These are phyloP conservation scores for Candida neerlandica DNA, from an alignment of 1,139 yeast species.

Conservation along the genomic window DNA sequence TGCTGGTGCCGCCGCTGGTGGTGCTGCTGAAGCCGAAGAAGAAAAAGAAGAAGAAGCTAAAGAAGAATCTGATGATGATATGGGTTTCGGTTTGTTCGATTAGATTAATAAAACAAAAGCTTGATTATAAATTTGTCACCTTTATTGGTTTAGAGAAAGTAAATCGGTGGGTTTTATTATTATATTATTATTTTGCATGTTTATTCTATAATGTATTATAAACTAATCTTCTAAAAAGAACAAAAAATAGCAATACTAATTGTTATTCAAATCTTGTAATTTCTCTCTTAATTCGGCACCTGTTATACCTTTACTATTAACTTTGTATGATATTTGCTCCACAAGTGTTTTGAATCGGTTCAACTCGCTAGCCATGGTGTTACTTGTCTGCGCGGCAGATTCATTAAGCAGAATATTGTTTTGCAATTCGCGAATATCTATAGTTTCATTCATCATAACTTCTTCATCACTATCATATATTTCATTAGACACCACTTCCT, in stretches of 20 bases:
- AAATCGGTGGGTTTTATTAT: background rate
- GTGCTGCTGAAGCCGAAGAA: slow-evolving; percentile 40
- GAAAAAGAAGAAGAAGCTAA: slow-evolving; percentile 32
- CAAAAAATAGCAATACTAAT: background rate
- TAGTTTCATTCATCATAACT: background rate
- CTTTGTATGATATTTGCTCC: slow-evolving; percentile 27
- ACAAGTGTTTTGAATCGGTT: slow-evolving; percentile 35
- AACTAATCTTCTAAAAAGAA: slow-evolving; percentile 5
- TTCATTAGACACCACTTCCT: background rate
- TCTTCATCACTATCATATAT: slow-evolving; percentile 27
- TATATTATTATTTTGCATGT: slow-evolving; percentile 8
- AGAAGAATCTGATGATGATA: slow-evolving; percentile 66
- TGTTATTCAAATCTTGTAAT: slow-evolving; percentile 6
- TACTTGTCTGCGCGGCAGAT: slow-evolving; percentile 4
- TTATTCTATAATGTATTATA: slow-evolving; percentile 6
- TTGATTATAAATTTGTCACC: slow-evolving; percentile 2
- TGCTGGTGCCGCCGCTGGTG: slow-evolving; percentile 45
- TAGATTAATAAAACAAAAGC: slow-evolving; percentile 32
- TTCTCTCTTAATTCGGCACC: slow-evolving; percentile 8
- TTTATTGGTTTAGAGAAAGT: slow-evolving; percentile 5
- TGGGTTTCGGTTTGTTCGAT: slow-evolving; percentile 92
- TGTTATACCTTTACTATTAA: slow-evolving; percentile 9
- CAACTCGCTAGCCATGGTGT: slow-evolving; percentile 24
- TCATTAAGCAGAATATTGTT: slow-evolving; percentile 3
- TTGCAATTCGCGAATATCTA: background rate